Evolutionary conservation across 768 basidiomycete species (phyloP), one percentile per base, ranked within the genome.

Genomic region (Boletus rubescentipes): DNA sequence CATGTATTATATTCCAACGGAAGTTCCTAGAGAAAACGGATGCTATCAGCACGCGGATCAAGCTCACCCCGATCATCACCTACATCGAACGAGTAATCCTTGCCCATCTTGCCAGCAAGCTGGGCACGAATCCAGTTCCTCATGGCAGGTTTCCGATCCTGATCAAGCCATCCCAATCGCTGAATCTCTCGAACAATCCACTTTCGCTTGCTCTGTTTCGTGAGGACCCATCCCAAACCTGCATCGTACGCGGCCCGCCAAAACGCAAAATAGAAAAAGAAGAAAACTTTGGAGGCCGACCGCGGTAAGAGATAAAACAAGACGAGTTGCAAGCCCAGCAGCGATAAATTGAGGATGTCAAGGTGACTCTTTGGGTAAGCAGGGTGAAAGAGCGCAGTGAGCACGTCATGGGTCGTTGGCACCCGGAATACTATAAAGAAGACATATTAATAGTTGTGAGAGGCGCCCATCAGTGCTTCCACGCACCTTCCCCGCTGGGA

Each of bases 1-100:
- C 96, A 99, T 0, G 91, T 83, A 63, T 98, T 98, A 72, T 96
- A 98, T 70, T 98, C 95, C 36, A 93, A 67, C 0, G 95, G 95
- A 15, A 96, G 80, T 46, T 89, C 85, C 92, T 94, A 48, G n/a
- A 48, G 12, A 21, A 36, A 39, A 45, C 23, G 4, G 14, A 8
- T 5, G 2, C 16, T 21, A 29, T 58, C 18, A 63, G 44, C 46
- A 48, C 31, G 37, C 54, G 38, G n/a, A 52, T 10, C 51, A 41
- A 47, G 45, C 42, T 37, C 7, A 26, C 49, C 48, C 38, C 5
- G 26, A 32, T 15, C 26, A 20, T 23, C 20, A 80, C 85, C 34
- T 62, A 93, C 92, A 64, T 97, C 90, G 67, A 96, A 96, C 5
- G 87, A 87, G 69, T 97, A 98, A 60, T 92, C 92, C 58, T 85